Base-by-base conservation (phyloP, 1,284 basidiomycete genomes). In the Irpex sp. region DNA sequence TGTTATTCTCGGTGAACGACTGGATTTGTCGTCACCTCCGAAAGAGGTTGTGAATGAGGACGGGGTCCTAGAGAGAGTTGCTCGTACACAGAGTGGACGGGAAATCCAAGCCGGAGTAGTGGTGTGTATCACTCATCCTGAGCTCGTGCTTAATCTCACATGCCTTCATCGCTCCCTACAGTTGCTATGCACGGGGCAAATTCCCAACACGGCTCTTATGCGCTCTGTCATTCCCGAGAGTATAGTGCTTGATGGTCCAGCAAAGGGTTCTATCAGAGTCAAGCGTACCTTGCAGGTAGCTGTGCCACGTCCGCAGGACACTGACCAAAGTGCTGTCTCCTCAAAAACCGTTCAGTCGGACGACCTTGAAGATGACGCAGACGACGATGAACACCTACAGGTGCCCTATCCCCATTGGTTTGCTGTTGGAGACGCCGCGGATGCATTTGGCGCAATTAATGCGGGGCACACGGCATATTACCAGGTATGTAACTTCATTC, bases 111-210 rank as follows among this genome's bases (percentile, higher is more conserved):
- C 85, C 2, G 88, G 91, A 69, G 73, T 91, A 5, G 76, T 92
- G 31, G 88, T 89, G 60, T 57, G 67, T 9, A 8, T 40, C 38
- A 40, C 38, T 59, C 57, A 9, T 59, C 21, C 26, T 26, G 56
- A 47, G n/a, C 26, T 9, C 31, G 48, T 11, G 58, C 26, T 52
- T 15, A n/a, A 7, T 4, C 37, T 37, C n/a, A 54, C 61, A 19
- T 13, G 13, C 17, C 19, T 17, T 52, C 44, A 58, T 48, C n/a
- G n/a, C n/a, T 15, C 49, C 57, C 44, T n/a, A 40, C 58, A 91
- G 87, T 80, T 93, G 13, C 77, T 89, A 1, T 93, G 92, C 71
- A 93, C 91, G 0, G 91, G 91, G 5, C 91, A 92, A 74, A 80
- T 76, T 44, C 89, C 91, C 17, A 92, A 93, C 71, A 88, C 89